Conservation (phyloP, 1,284 basidiomycete genomes). For the Pholiota adiposa region DNA sequence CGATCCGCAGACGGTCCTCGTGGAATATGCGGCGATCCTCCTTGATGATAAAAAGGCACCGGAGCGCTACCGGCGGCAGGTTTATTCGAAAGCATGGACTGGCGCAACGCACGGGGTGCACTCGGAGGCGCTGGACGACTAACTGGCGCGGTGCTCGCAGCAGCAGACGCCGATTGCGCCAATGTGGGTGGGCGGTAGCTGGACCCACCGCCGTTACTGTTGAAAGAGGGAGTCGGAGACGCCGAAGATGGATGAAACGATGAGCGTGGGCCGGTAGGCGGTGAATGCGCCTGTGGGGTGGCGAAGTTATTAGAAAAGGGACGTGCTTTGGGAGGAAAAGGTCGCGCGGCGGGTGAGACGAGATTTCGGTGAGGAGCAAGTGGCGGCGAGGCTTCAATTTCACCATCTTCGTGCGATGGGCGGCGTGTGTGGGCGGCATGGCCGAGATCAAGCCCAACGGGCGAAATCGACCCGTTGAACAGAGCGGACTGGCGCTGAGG, state of each 20-base stretch:
- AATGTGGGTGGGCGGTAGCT: not conserved
- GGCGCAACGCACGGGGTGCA: conserved; percentile 56
- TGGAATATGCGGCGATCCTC: conserved; percentile 21
- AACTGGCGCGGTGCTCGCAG: conserved; percentile 20
- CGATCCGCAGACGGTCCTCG: conserved; percentile 51
- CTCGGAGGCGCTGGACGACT: conserved; percentile 46
- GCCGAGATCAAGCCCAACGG: not conserved
- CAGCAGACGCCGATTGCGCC: not conserved
- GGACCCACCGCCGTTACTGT: not conserved
- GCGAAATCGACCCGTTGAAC: not conserved
- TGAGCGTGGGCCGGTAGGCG: conserved; percentile 45
- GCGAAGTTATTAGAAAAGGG: not conserved
- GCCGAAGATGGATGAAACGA: conserved; percentile 31
- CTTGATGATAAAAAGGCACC: conserved; percentile 27
- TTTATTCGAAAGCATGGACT: conserved; percentile 26
- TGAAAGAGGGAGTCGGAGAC: not conserved
- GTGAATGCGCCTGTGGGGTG: conserved; percentile 31
- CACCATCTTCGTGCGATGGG: conserved; percentile 57
- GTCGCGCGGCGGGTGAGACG: not conserved
- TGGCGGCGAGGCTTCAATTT: conserved; percentile 41
- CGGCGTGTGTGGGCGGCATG: not conserved
- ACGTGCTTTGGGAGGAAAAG: conserved; percentile 2
- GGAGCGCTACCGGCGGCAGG: conserved; percentile 17
- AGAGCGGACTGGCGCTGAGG: conserved; percentile 2
- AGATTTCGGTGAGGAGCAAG: conserved; percentile 14